Percentiles rank a stretch among this genome's conserved stretches.
phyloP scores from a whole-genome alignment of 306 rosid genomes.

The Cucumis melo region DNA sequence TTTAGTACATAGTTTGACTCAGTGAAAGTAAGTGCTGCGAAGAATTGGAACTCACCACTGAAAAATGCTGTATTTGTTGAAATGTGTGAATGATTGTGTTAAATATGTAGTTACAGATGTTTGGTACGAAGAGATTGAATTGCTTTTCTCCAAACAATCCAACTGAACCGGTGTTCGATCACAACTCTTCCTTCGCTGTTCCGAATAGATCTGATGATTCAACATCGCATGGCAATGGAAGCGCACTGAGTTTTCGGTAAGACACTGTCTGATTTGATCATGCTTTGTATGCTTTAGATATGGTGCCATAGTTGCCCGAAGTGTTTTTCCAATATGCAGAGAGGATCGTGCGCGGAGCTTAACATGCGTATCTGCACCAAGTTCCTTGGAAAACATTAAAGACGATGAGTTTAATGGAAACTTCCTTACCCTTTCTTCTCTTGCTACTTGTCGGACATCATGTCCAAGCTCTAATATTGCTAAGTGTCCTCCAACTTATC shows the following conservation, averaged over 20 bases:
- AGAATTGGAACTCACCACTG: not conserved
- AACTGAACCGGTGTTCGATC: slow-evolving; percentile 23
- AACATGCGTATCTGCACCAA: not conserved
- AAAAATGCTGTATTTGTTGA: no score
- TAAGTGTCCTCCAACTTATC: not conserved
- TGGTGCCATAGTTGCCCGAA: not conserved
- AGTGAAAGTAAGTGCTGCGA: not conserved
- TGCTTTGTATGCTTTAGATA: not conserved
- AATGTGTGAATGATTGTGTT: not conserved
- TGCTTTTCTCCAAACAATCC: slow-evolving; percentile 42
- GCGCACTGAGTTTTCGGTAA: slow-evolving; percentile 2
- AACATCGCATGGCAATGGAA: not conserved
- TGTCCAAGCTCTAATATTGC: not conserved
- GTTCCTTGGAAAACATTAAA: slow-evolving; percentile 2
- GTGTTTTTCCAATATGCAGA: not conserved
- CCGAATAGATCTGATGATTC: slow-evolving; percentile 26
- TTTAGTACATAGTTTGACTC: not conserved
- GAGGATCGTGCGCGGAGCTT: not conserved
- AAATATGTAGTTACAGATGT: slow-evolving; percentile 25
- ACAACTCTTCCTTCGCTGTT: slow-evolving; percentile 21
- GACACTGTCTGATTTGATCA: slow-evolving; percentile 5
- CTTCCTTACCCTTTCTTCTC: not conserved
- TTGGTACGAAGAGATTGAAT: slow-evolving; percentile 51
- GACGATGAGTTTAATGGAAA: not conserved
- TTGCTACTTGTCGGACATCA: not conserved